A percentile compares a stretch with the other conserved stretches of the same genome.
Conservation (phyloP, 345 rosid genomes). For the Anastatica hierochuntica region DNA sequence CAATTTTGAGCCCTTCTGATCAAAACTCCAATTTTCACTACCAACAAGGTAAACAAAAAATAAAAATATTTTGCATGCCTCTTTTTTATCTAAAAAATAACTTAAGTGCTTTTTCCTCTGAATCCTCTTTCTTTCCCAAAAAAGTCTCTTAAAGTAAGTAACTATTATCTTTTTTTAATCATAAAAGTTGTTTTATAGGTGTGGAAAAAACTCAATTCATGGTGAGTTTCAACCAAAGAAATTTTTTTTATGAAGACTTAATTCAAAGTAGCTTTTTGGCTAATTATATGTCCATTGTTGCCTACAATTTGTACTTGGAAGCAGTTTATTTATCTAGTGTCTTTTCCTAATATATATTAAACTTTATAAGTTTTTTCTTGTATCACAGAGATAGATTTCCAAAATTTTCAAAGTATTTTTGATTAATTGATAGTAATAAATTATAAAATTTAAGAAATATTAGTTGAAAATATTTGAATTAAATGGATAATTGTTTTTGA, state of each 20-base stretch:
- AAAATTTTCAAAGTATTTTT: background rate
- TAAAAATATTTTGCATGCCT: constrained; percentile 19
- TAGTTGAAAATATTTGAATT: no score
- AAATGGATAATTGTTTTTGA: no score
- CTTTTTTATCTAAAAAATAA: constrained; percentile 1
- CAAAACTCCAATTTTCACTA: constrained; percentile 52
- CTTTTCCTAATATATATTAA: background rate
- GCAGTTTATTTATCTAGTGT: background rate
- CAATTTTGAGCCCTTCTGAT: constrained; percentile 50
- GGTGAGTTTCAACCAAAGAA: constrained; percentile 19
- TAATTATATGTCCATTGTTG: background rate
- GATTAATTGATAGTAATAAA: no score
- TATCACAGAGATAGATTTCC: background rate
- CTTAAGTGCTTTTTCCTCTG: background rate
- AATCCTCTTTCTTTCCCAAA: constrained; percentile 28
- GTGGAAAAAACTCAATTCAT: background rate
- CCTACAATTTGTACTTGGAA: constrained; percentile 18
- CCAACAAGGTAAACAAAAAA: constrained; percentile 53
- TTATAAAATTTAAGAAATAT: no score
- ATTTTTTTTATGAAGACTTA: no score
- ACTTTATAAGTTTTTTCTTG: background rate
- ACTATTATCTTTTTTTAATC: background rate
- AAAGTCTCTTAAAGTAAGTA: constrained; percentile 15
- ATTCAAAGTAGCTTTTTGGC: background rate
- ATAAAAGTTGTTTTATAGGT: background rate